Evolutionary conservation across 2,329 filamentous ascomycete species (phyloP).

Genomic region (Penicillium brevicompactum): DNA sequence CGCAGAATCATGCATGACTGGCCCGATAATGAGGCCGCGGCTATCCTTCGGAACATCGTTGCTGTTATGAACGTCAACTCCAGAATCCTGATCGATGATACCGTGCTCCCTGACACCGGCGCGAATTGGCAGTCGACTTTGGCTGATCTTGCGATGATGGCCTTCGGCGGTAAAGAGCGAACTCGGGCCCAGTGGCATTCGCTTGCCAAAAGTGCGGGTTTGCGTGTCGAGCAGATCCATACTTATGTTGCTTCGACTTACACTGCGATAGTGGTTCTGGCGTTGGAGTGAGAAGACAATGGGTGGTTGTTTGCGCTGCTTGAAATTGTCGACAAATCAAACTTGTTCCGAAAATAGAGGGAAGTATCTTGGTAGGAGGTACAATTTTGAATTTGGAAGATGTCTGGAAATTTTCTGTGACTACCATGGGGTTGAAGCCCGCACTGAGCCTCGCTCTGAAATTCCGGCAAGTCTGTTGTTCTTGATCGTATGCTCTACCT

Average conservation of each 20-base stretch:
- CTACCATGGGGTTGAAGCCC: too few species aligned
- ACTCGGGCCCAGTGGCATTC: slow-evolving; percentile 15
- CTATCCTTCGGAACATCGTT: slow-evolving; percentile 38
- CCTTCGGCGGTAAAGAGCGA: slow-evolving; percentile 20
- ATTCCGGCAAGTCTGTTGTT: too few species aligned
- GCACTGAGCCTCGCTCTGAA: too few species aligned
- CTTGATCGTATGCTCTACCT: too few species aligned
- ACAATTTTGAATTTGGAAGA: too few species aligned
- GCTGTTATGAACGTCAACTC: slow-evolving; percentile 30
- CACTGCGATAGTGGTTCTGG: slow-evolving; percentile 19
- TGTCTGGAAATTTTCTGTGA: too few species aligned
- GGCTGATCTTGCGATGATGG: slow-evolving; percentile 26
- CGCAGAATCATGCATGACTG: slow-evolving; percentile 34
- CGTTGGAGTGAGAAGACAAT: slow-evolving; percentile 4
- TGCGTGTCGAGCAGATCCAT: slow-evolving; percentile 21
- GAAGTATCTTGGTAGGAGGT: too few species aligned
- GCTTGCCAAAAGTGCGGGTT: slow-evolving; percentile 13
- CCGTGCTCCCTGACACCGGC: slow-evolving; percentile 40
- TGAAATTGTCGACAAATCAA: too few species aligned
- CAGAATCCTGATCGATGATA: slow-evolving; percentile 48
- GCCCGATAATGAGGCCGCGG: slow-evolving; percentile 22
- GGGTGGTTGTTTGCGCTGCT: too few species aligned
- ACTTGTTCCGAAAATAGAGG: too few species aligned
- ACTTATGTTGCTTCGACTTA: slow-evolving; percentile 17
- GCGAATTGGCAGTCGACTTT: slow-evolving; percentile 19